Evolutionary conservation across 106 monocot genomes (phyloP).

Genomic region (Gastrodia elata): DNA sequence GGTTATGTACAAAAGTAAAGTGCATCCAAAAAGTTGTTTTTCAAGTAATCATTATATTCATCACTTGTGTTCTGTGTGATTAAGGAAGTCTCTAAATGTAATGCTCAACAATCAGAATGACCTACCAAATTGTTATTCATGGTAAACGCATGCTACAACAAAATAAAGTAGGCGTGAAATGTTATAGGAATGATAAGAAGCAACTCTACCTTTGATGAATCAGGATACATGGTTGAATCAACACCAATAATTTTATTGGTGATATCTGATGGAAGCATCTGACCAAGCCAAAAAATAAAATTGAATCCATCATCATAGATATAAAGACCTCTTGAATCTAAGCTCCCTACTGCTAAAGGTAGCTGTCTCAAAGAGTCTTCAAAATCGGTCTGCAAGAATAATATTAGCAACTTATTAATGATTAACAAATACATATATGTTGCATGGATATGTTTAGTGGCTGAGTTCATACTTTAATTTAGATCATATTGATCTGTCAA

Average conservation of each 20-base stretch:
- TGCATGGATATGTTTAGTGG: background rate
- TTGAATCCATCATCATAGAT: conserved; percentile 75
- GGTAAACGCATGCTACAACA: background rate
- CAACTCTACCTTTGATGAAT: conserved; percentile 59
- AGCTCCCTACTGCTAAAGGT: conserved; percentile 50
- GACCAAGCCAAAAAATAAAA: conserved; percentile 82
- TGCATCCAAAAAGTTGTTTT: background rate
- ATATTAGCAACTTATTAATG: conserved; percentile 1
- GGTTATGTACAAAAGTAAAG: no score
- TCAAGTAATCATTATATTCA: background rate
- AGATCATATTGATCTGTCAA: background rate
- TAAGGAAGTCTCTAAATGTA: background rate
- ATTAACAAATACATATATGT: background rate
- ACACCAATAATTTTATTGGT: conserved; percentile 45
- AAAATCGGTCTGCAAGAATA: conserved; percentile 38
- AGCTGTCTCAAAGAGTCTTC: conserved; percentile 24
- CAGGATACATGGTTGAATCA: conserved; percentile 37
- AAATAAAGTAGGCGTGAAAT: background rate
- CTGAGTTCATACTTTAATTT: background rate
- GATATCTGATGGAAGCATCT: conserved; percentile 52
- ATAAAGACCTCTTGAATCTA: conserved; percentile 68
- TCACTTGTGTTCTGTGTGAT: background rate
- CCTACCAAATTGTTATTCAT: background rate
- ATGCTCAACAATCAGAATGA: background rate
- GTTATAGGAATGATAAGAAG: background rate